Evolutionary conservation across 345 rosid species (phyloP).

Genomic region (Melaleuca alternifolia): DNA sequence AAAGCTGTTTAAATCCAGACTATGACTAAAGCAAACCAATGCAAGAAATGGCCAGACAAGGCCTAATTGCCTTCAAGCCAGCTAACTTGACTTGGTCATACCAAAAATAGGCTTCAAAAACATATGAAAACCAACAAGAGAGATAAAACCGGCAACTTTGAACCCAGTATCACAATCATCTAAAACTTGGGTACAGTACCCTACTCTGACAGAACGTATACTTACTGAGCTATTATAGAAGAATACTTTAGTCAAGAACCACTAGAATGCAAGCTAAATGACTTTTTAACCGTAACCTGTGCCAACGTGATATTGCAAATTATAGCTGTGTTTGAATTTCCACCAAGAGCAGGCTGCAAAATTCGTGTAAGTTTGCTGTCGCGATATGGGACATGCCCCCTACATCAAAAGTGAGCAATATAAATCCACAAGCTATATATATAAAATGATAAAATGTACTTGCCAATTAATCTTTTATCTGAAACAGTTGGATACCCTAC

Average conservation of each 20-base stretch:
- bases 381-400: slow-evolving; percentile 96
- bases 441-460: background rate
- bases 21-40: background rate
- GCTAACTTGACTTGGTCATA: background rate
- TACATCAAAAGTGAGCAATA: slow-evolving; percentile 15
- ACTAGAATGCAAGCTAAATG: background rate
- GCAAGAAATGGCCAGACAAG: background rate
- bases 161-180: background rate
- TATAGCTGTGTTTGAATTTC: slow-evolving; percentile 97
- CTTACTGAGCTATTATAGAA: background rate
- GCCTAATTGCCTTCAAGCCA: background rate
- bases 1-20: background rate
- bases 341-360: slow-evolving; percentile 94
- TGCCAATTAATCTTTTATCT: background rate
- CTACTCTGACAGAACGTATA: background rate
- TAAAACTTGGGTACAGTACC: background rate
- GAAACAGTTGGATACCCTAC: slow-evolving; percentile 19
- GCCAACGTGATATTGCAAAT: slow-evolving; percentile 97
- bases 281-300: slow-evolving; percentile 38
- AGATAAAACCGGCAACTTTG: background rate
- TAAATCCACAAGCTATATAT: background rate
- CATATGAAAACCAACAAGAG: background rate
- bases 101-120: background rate
- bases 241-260: background rate
- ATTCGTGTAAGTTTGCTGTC: slow-evolving; percentile 98